Evolutionary conservation across 345 rosid genomes (phyloP).

Genomic region (Cardamine occulta): DNA sequence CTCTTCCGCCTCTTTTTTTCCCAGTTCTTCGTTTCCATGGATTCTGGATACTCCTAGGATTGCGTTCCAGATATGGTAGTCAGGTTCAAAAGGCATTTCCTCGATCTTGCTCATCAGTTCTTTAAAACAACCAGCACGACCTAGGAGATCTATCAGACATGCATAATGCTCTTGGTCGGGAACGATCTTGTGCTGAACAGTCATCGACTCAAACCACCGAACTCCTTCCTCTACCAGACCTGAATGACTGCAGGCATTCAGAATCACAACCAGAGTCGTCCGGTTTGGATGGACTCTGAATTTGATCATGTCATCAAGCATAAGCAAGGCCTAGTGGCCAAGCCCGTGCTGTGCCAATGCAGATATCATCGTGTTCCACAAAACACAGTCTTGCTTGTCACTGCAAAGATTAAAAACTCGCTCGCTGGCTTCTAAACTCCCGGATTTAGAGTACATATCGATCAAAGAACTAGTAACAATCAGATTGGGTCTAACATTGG

Average conservation of each 20-base stretch:
- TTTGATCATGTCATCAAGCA: slow-evolving; percentile 59
- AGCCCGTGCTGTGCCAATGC: slow-evolving; percentile 75
- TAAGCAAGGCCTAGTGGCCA: slow-evolving; percentile 57
- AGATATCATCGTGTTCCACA: slow-evolving; percentile 90
- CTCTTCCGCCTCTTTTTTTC: slow-evolving; percentile 61
- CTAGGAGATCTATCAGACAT: slow-evolving; percentile 76
- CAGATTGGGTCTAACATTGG: slow-evolving; percentile 56
- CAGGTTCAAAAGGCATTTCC: slow-evolving; percentile 56
- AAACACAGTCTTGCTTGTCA: slow-evolving; percentile 56
- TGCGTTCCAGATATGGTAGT: slow-evolving; percentile 56
- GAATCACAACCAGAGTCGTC: slow-evolving; percentile 64
- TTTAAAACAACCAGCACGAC: slow-evolving; percentile 61
- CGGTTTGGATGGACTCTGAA: slow-evolving; percentile 57
- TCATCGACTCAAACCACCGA: slow-evolving; percentile 57
- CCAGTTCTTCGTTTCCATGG: slow-evolving; percentile 57
- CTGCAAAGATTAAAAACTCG: slow-evolving; percentile 51
- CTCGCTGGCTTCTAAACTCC: slow-evolving; percentile 53
- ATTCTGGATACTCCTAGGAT: slow-evolving; percentile 62
- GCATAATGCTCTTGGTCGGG: slow-evolving; percentile 78
- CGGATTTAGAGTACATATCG: slow-evolving; percentile 88
- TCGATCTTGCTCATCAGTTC: slow-evolving; percentile 54
- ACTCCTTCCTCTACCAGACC: slow-evolving; percentile 70
- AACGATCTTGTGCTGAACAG: slow-evolving; percentile 48
- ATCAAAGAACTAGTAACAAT: slow-evolving; percentile 77
- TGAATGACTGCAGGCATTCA: slow-evolving; percentile 74